Evolutionary conservation across 331 rosid species (phyloP).

Genomic region (Quercus phellos): DNA sequence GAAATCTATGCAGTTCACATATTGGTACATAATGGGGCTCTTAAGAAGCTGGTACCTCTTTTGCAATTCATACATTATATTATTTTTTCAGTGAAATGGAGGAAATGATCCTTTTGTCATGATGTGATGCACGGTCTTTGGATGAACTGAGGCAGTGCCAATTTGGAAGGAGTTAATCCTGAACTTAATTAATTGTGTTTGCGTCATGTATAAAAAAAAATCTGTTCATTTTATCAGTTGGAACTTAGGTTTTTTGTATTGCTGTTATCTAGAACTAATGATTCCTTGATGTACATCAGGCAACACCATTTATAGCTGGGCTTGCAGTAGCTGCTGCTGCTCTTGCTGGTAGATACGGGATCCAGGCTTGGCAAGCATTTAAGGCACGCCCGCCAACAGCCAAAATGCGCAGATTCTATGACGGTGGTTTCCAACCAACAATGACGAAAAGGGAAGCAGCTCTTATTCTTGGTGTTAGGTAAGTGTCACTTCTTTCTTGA

Average conservation of each 20-base stretch:
- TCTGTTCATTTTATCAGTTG: background rate
- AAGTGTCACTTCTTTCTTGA: slow-evolving; percentile 15
- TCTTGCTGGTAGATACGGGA: slow-evolving; percentile 56
- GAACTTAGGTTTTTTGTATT: background rate
- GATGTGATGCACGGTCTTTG: background rate
- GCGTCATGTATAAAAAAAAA: background rate
- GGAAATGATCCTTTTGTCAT: background rate
- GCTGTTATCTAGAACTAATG: slow-evolving; percentile 1
- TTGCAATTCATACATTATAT: background rate
- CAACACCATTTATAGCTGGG: slow-evolving; percentile 69
- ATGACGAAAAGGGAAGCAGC: slow-evolving; percentile 76
- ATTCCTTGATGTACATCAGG: slow-evolving; percentile 34
- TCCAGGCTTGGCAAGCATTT: slow-evolving; percentile 71
- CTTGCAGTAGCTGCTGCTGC: slow-evolving; percentile 73
- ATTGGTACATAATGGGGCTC: background rate
- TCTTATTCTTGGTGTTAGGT: slow-evolving; percentile 72
- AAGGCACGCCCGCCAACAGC: slow-evolving; percentile 54
- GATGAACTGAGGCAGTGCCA: background rate
- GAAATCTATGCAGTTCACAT: background rate
- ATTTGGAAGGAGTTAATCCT: background rate
- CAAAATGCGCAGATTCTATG: slow-evolving; percentile 50
- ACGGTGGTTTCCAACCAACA: slow-evolving; percentile 63
- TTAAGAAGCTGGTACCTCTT: background rate
- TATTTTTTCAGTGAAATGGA: background rate
- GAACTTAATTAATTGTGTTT: background rate